A percentile compares a stretch with the other conserved stretches of the same genome.
phyloP scores from a whole-genome alignment of 2,329 filamentous ascomycete species.

The Talaromyces amestolkiae region DNA sequence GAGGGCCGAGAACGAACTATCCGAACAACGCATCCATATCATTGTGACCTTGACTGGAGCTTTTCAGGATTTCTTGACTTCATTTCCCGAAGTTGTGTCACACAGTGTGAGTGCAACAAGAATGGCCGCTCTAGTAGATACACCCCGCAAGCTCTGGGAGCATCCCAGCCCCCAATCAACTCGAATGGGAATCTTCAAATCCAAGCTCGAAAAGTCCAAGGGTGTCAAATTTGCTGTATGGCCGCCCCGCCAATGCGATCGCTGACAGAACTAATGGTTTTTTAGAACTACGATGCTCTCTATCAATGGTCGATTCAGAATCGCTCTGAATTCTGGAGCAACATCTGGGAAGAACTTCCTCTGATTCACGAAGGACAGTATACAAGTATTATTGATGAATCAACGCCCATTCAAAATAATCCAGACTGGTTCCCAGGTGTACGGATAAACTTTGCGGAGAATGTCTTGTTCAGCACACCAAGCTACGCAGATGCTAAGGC shows the following conservation, averaged over 20 bases:
- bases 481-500: conserved; percentile 39
- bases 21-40: not conserved
- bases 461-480: conserved; percentile 63
- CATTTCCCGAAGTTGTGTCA: not conserved
- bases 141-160: conserved; percentile 66
- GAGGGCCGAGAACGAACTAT: not conserved
- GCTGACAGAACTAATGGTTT: not conserved
- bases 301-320: conserved; percentile 66
- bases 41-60: not conserved
- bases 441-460: conserved; percentile 74
- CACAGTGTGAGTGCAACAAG: not conserved
- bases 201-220: conserved; percentile 59
- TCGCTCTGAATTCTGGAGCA: conserved; percentile 63
- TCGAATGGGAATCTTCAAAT: conserved; percentile 66
- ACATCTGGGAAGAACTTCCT: conserved; percentile 59
- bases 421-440: conserved; percentile 77
- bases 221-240: conserved; percentile 58
- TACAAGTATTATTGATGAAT: conserved; percentile 64
- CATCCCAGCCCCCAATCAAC: conserved; percentile 62
- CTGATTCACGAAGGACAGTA: conserved; percentile 64
- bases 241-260: not conserved
- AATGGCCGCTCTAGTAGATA: conserved; percentile 12
- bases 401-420: conserved; percentile 65
- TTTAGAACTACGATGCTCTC: conserved; percentile 65
- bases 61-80: not conserved